Evolutionary conservation across 1,284 basidiomycete genomes (phyloP).

Genomic region (Mycosarcoma mackinlayi): DNA sequence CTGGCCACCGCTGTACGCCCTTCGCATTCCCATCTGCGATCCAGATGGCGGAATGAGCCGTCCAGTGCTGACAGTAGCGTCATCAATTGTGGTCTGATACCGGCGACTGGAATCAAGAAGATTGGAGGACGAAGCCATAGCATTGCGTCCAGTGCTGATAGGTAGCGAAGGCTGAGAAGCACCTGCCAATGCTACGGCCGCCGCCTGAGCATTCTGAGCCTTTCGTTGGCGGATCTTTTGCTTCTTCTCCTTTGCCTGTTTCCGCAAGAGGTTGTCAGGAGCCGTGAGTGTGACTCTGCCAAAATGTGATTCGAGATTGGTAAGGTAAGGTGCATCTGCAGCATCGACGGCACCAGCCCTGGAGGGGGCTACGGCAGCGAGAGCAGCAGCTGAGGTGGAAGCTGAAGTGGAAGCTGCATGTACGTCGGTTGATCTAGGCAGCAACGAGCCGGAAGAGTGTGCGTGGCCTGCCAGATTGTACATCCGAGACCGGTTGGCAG

Average conservation of each 20-base stretch:
- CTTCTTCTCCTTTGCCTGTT: slow-evolving; percentile 59
- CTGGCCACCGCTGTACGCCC: slow-evolving; percentile 40
- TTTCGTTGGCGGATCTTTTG: slow-evolving; percentile 48
- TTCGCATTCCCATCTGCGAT: slow-evolving; percentile 27
- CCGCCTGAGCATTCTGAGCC: slow-evolving; percentile 46
- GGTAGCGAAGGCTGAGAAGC: slow-evolving; percentile 3
- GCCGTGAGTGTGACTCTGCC: slow-evolving; percentile 64
- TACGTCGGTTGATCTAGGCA: slow-evolving; percentile 41
- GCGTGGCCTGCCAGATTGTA: slow-evolving; percentile 48
- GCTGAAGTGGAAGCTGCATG: slow-evolving; percentile 24
- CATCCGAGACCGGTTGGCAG: slow-evolving; percentile 39
- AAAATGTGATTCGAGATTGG: slow-evolving; percentile 57
- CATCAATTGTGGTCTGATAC: slow-evolving; percentile 32
- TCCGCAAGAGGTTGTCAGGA: slow-evolving; percentile 64
- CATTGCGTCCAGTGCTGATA: slow-evolving; percentile 3
- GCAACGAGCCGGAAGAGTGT: slow-evolving; percentile 44
- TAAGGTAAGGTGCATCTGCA: slow-evolving; percentile 57
- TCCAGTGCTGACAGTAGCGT: slow-evolving; percentile 20
- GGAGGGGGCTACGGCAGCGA: background rate
- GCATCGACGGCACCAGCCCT: slow-evolving; percentile 33
- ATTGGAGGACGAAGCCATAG: slow-evolving; percentile 14
- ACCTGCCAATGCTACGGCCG: slow-evolving; percentile 42
- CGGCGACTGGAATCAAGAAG: slow-evolving; percentile 35
- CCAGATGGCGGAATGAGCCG: slow-evolving; percentile 12
- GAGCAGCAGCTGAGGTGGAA: slow-evolving; percentile 7